Evolutionary conservation across 2,329 filamentous ascomycete genomes (phyloP).

Genomic region (Aciculosporium take): DNA sequence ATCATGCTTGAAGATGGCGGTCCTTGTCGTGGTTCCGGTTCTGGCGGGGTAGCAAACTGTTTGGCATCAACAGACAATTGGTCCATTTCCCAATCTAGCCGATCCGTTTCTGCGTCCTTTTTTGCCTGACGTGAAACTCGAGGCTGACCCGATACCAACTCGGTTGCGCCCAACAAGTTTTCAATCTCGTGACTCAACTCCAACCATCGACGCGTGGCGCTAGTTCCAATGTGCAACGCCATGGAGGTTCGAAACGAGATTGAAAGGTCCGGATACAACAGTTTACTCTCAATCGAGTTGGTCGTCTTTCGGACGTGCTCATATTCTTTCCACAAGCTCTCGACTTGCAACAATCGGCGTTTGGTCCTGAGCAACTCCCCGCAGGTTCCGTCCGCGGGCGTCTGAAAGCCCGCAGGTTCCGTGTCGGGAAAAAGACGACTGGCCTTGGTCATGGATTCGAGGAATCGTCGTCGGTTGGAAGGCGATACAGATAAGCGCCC

Average conservation of each 20-base stretch:
- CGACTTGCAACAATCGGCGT: conserved; percentile 19
- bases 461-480: conserved; percentile 10
- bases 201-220: conserved; percentile 10
- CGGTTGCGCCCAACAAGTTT: neutral
- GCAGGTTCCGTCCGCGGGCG: neutral
- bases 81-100: neutral
- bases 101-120: no score
- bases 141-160: conserved; percentile 4
- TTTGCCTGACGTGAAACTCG: neutral
- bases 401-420: neutral
- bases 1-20: neutral
- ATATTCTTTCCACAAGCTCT: conserved; percentile 21
- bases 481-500: conserved; percentile 15
- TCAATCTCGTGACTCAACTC: conserved; percentile 13
- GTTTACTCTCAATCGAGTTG: conserved; percentile 20
- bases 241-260: conserved; percentile 16
- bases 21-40: neutral
- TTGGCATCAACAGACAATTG: neutral
- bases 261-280: conserved; percentile 18
- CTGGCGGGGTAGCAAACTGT: neutral
- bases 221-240: conserved; percentile 14
- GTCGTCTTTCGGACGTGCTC: conserved; percentile 15
- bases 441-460: conserved; percentile 12
- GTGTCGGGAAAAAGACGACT: conserved; percentile 4
- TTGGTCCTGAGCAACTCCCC: conserved; percentile 5